Evolutionary conservation across 2,329 filamentous ascomycete genomes (phyloP).

Genomic region (Phoma sp.): DNA sequence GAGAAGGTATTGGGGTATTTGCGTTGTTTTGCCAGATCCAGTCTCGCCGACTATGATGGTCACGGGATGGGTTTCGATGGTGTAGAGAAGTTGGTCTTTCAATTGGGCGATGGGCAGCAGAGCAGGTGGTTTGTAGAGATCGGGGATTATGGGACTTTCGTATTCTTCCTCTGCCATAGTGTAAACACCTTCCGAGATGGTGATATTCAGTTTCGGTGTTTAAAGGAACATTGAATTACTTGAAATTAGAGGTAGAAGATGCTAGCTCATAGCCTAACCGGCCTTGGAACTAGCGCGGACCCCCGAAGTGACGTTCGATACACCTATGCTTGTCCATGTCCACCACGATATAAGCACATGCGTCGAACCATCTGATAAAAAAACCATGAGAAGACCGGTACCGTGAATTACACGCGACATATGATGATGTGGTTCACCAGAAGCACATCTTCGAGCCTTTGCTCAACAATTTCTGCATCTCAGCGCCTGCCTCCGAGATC

Average conservation of each 20-base stretch:
- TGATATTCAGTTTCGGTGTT: not conserved
- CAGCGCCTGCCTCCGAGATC: not conserved
- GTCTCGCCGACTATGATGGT: slow-evolving; percentile 93
- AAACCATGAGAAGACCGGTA: too few species aligned
- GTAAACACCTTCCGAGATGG: not conserved
- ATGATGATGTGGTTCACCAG: too few species aligned
- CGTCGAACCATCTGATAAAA: too few species aligned
- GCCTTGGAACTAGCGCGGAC: too few species aligned
- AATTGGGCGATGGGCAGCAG: slow-evolving; percentile 88
- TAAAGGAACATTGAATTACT: not conserved
- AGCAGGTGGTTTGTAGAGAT: slow-evolving; percentile 82
- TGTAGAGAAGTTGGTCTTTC: slow-evolving; percentile 78
- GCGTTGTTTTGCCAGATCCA: slow-evolving; percentile 83
- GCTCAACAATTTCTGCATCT: not conserved
- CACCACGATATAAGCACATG: too few species aligned
- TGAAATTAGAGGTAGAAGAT: not conserved
- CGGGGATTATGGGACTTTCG: slow-evolving; percentile 67
- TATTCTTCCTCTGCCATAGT: slow-evolving; percentile 50
- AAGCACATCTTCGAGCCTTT: too few species aligned
- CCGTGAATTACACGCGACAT: too few species aligned
- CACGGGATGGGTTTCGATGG: slow-evolving; percentile 82
- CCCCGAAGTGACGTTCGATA: too few species aligned
- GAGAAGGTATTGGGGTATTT: slow-evolving; percentile 90
- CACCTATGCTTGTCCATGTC: too few species aligned
- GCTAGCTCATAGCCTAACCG: too few species aligned